These are phyloP conservation scores for Aegilops sharonensis DNA, from an alignment of 176 grass and related monocot genomes.

Conservation along the genomic window DNA sequence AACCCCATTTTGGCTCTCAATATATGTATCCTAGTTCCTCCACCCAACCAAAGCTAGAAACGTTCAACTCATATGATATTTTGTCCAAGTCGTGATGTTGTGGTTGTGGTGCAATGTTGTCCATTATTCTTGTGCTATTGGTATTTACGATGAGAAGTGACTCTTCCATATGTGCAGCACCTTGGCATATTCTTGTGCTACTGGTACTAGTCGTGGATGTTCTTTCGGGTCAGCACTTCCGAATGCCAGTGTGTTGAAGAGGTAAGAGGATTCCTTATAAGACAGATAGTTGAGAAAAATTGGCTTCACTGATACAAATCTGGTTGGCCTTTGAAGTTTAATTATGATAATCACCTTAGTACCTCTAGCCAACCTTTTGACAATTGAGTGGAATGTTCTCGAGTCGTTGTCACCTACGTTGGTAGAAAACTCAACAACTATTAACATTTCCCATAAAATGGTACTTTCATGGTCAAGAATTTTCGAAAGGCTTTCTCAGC, in stretches of 20 bases:
- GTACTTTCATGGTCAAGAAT: not conserved
- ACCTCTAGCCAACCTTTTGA: not conserved
- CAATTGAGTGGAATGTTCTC: not conserved
- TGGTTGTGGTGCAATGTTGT: not conserved
- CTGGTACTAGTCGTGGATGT: not conserved
- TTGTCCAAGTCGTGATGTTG: too few species aligned
- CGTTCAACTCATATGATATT: too few species aligned
- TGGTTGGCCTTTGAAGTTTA: not conserved
- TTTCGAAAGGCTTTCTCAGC: not conserved
- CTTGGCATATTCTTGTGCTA: slow-evolving; percentile 4
- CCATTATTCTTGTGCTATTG: too few species aligned
- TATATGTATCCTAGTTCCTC: too few species aligned
- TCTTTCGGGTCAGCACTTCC: not conserved
- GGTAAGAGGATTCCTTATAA: not conserved
- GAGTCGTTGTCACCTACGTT: not conserved
- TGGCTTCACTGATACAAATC: slow-evolving; percentile 3
- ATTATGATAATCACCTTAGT: not conserved
- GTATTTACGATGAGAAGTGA: slow-evolving; percentile 9
- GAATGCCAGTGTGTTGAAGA: slow-evolving; percentile 18
- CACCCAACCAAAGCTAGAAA: too few species aligned
- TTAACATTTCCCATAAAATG: not conserved
- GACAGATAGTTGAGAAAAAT: not conserved
- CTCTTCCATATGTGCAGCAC: not conserved
- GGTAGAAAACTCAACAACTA: not conserved
- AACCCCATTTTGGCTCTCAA: too few species aligned